Percentiles rank a stretch among this genome's conserved stretches.
Conservation (phyloP, 306 rosid species). For the Lathyrus tuberosus region DNA sequence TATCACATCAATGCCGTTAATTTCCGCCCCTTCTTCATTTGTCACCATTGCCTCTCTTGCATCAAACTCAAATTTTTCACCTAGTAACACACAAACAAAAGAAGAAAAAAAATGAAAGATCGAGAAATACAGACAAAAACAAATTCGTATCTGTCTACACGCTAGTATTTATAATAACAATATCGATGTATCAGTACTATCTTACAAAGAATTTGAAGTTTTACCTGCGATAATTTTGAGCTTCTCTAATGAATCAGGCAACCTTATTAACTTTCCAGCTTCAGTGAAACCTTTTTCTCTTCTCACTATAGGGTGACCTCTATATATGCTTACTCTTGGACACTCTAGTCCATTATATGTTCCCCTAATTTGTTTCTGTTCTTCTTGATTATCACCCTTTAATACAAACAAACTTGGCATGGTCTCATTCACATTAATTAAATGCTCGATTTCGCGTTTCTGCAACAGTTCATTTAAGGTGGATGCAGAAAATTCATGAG, state of each 20-base stretch:
- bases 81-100: constrained; percentile 46
- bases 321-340: constrained; percentile 74
- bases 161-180: background rate
- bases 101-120: background rate
- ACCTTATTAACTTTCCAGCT: constrained; percentile 74
- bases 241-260: constrained; percentile 76
- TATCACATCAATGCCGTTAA: constrained; percentile 74
- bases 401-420: constrained; percentile 37
- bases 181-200: constrained; percentile 3
- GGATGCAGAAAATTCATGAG: constrained; percentile 41
- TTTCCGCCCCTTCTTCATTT: constrained; percentile 79
- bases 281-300: constrained; percentile 53
- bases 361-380: constrained; percentile 40
- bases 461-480: constrained; percentile 54
- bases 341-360: constrained; percentile 37
- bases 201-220: constrained; percentile 2
- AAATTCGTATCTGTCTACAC: background rate
- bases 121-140: background rate
- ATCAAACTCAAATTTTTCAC: constrained; percentile 70
- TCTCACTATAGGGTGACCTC: constrained; percentile 71
- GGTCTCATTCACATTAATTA: constrained; percentile 52
- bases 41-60: constrained; percentile 53
- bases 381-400: constrained; percentile 38
- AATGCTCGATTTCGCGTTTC: constrained; percentile 62
- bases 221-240: constrained; percentile 82